phyloP scores from a whole-genome alignment of 345 rosid genomes.

The Populus simonii region DNA sequence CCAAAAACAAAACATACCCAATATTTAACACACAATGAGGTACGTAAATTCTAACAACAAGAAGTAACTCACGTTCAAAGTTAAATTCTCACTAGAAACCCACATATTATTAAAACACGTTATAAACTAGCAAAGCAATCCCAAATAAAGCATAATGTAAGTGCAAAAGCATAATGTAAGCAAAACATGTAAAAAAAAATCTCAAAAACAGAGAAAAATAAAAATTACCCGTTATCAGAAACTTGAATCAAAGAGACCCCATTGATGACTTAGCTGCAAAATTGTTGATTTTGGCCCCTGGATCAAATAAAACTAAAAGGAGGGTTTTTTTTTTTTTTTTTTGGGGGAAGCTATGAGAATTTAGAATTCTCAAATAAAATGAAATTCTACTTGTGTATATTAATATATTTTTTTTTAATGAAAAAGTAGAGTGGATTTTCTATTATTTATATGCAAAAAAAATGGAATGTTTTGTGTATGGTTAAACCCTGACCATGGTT shows the following conservation, averaged over 20 bases:
- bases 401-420: not conserved
- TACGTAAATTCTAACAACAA: not conserved
- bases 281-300: conserved; percentile 12
- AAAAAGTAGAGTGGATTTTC: conserved; percentile 6
- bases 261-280: conserved; percentile 11
- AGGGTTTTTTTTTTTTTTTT: not conserved
- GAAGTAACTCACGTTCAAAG: conserved; percentile 5
- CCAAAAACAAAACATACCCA: not conserved
- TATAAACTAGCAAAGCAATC: not conserved
- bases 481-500: conserved; percentile 23
- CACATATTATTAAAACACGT: conserved; percentile 6
- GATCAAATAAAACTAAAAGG: not conserved
- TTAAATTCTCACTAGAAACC: conserved; percentile 19
- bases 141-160: conserved; percentile 8
- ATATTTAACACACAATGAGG: not conserved
- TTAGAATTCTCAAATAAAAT: conserved; percentile 4
- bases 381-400: not conserved
- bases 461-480: not conserved
- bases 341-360: not conserved
- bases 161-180: not conserved
- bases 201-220: not conserved
- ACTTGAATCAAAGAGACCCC: conserved; percentile 20
- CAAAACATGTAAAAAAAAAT: not conserved
- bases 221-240: conserved; percentile 23
- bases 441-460: conserved; percentile 3